phyloP scores from a whole-genome alignment of 2,329 filamentous ascomycete species.

The Fusarium coicis region DNA sequence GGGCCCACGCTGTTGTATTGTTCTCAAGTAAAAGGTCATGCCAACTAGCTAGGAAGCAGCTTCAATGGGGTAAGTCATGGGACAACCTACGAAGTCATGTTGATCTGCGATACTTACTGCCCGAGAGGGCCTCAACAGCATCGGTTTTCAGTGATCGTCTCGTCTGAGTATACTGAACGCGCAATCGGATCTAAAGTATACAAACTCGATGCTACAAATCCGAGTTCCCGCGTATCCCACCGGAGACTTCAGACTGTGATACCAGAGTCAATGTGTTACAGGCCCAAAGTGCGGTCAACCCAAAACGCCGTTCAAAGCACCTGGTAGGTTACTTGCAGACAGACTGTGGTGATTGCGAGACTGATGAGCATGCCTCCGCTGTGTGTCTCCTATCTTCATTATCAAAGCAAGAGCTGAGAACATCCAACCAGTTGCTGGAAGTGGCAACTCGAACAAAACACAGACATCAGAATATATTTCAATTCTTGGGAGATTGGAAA shows the following conservation, averaged over 20 bases:
- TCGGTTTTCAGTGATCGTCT: not conserved
- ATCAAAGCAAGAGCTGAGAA: not conserved
- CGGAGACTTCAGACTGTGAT: constrained; percentile 21
- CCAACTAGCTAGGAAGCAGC: not conserved
- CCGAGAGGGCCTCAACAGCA: not conserved
- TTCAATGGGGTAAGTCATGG: not conserved
- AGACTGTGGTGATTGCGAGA: too few species aligned
- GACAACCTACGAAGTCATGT: not conserved
- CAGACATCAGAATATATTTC: not conserved
- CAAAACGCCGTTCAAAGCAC: not conserved
- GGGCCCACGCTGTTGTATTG: not conserved
- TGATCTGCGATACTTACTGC: constrained; percentile 2
- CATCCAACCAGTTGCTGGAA: not conserved
- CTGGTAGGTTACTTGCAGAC: not conserved
- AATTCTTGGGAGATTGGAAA: not conserved
- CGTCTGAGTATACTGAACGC: not conserved
- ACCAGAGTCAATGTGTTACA: constrained; percentile 8
- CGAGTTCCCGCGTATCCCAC: constrained; percentile 6
- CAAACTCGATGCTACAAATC: not conserved
- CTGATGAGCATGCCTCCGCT: not conserved
- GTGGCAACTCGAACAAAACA: not conserved
- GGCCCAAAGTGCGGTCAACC: not conserved
- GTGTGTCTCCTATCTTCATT: not conserved
- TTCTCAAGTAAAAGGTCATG: not conserved
- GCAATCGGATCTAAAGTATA: not conserved